Percentiles rank a stretch among this genome's conserved stretches.
Evolutionary conservation across 2,329 filamentous ascomycete genomes (phyloP).

Genomic region (Talaromyces sp.): DNA sequence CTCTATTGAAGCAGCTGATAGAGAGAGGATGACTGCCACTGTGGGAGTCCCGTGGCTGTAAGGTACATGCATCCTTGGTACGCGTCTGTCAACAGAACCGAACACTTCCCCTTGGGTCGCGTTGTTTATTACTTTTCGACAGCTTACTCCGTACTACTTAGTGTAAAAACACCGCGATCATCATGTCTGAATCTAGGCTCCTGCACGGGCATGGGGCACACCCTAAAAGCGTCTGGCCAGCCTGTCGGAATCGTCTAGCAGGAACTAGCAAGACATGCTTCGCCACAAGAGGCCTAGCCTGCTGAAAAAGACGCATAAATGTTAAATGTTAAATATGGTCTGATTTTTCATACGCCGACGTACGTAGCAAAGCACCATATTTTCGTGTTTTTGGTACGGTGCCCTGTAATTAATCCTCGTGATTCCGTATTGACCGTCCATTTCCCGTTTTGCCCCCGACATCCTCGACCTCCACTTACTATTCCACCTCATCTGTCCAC

Average conservation of each 20-base stretch:
- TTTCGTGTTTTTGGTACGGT: neutral
- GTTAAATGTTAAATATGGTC: neutral
- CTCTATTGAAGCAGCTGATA: no score
- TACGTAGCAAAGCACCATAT: neutral
- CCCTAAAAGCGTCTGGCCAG: conserved; percentile 15
- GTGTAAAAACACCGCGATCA: neutral
- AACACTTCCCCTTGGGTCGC: neutral
- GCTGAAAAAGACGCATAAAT: neutral
- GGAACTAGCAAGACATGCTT: conserved; percentile 1
- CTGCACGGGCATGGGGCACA: neutral
- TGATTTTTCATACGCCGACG: neutral
- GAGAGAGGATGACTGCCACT: neutral
- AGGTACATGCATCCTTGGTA: neutral
- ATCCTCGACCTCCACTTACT: neutral
- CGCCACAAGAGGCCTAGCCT: neutral
- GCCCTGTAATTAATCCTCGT: neutral
- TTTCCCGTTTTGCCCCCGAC: neutral
- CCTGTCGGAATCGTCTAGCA: conserved; percentile 18
- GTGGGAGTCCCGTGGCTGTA: neutral
- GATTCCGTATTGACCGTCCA: neutral
- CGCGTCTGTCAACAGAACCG: conserved; percentile 13
- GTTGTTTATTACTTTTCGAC: conserved; percentile 8
- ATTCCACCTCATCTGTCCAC: neutral
- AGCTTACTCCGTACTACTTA: neutral
- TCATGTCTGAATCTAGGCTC: neutral